Evolutionary conservation across 1,284 basidiomycete species (phyloP).

Genomic region (Apiotrichum sp.): DNA sequence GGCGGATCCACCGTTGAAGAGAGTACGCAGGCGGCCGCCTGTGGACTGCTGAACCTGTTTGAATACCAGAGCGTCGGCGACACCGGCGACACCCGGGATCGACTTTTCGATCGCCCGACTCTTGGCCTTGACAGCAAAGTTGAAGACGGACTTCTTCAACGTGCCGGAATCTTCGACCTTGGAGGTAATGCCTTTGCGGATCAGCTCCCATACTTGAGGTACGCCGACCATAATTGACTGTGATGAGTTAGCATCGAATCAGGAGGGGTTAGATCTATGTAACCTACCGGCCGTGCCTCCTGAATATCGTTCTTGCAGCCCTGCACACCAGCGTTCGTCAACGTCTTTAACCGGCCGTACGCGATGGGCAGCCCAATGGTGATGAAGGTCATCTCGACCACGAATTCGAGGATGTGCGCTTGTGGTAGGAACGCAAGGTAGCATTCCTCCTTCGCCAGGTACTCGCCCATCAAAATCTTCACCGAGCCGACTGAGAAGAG

Average conservation of each 20-base stretch:
- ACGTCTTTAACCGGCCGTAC: conserved; percentile 61
- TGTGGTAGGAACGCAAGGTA: conserved; percentile 81
- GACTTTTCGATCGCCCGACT: conserved; percentile 55
- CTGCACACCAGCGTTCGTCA: conserved; percentile 78
- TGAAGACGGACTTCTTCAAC: conserved; percentile 58
- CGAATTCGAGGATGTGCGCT: conserved; percentile 69
- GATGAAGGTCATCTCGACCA: conserved; percentile 24
- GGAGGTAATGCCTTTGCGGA: conserved; percentile 52
- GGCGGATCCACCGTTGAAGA: conserved; percentile 58
- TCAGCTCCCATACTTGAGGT: conserved; percentile 80
- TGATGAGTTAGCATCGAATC: neutral
- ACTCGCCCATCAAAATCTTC: neutral
- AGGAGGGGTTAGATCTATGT: no score
- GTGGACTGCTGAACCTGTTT: conserved; percentile 67
- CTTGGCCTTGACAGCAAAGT: conserved; percentile 59
- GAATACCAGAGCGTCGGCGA: conserved; percentile 72
- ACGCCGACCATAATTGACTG: conserved; percentile 75
- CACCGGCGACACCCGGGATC: conserved; percentile 58
- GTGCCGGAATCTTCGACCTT: conserved; percentile 78
- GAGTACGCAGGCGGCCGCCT: conserved; percentile 71
- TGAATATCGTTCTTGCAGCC: conserved; percentile 80
- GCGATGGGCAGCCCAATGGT: conserved; percentile 22
- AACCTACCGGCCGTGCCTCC: conserved; percentile 59
- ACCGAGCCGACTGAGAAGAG: neutral
- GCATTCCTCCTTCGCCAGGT: conserved; percentile 48